Evolutionary conservation across 1,139 yeast species (phyloP).

Genomic region (Pichia sp.): DNA sequence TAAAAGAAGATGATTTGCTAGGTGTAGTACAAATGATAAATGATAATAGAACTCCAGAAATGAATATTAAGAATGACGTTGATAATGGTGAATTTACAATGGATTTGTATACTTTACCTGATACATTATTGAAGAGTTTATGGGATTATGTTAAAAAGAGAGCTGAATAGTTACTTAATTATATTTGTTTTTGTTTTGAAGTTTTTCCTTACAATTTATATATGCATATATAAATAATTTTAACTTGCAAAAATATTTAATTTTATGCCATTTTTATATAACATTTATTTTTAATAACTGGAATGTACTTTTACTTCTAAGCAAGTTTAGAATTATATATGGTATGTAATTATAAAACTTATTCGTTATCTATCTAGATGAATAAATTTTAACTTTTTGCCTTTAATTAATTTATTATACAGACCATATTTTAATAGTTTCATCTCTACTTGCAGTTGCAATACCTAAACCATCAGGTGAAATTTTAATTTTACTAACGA

Average conservation of each 20-base stretch:
- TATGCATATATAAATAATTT: too few relatives aligned
- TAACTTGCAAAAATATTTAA: too few relatives aligned
- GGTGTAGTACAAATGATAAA: constrained; percentile 98
- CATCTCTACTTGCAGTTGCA: constrained; percentile 69
- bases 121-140: constrained; percentile 80
- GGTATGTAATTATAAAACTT: not conserved
- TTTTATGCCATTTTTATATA: too few relatives aligned
- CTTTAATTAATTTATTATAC: constrained; percentile 6
- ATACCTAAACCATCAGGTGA: constrained; percentile 73
- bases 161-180: constrained; percentile 32
- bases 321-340: too few relatives aligned
- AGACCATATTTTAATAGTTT: constrained; percentile 60
- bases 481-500: constrained; percentile 57
- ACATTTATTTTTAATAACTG: too few relatives aligned
- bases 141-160: constrained; percentile 90
- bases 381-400: too few relatives aligned
- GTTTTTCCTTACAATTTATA: not conserved
- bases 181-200: not conserved
- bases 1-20: constrained; percentile 86
- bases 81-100: constrained; percentile 97
- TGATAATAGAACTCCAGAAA: constrained; percentile 89
- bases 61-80: constrained; percentile 93
- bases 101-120: constrained; percentile 93
- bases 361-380: not conserved
- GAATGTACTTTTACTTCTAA: too few relatives aligned